These are phyloP conservation scores for Didymosphaeria variabile DNA, from an alignment of 2,329 filamentous ascomycete species.

Conservation along the genomic window DNA sequence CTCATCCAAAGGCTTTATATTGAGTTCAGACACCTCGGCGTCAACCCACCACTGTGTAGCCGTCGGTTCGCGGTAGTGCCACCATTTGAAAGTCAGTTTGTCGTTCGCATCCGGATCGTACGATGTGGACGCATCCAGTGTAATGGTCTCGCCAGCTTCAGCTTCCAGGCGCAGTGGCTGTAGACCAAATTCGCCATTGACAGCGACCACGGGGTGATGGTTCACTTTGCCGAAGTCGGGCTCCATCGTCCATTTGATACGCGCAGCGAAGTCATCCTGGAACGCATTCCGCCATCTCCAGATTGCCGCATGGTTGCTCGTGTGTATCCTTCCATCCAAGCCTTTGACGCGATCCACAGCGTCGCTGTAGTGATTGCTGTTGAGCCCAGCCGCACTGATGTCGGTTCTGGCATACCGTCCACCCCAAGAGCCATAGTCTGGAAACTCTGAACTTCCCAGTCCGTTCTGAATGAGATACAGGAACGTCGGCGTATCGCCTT, in stretches of 20 bases:
- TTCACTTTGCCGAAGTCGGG: conserved; percentile 50
- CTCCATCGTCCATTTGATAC: conserved; percentile 58
- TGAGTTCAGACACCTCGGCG: conserved; percentile 52
- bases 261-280: conserved; percentile 61
- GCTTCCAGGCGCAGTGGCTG: conserved; percentile 53
- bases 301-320: conserved; percentile 59
- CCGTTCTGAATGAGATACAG: conserved; percentile 61
- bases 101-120: conserved; percentile 58
- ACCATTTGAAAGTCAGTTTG: conserved; percentile 59
- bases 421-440: conserved; percentile 61
- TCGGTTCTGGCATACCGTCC: conserved; percentile 55
- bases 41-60: conserved; percentile 56
- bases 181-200: conserved; percentile 53
- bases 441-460: conserved; percentile 57
- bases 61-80: conserved; percentile 57
- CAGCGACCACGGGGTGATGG: conserved; percentile 59
- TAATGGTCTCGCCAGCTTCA: conserved; percentile 52
- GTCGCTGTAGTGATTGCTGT: conserved; percentile 51
- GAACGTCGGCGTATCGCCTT: conserved; percentile 64
- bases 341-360: conserved; percentile 49
- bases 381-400: conserved; percentile 43
- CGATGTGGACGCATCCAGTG: conserved; percentile 56
- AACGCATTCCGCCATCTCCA: conserved; percentile 65
- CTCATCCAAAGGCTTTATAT: conserved; percentile 40
- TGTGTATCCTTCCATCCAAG: conserved; percentile 43